phyloP scores from a whole-genome alignment of 1,139 yeast species.

The Suzukiozyma palmioleophila region DNA sequence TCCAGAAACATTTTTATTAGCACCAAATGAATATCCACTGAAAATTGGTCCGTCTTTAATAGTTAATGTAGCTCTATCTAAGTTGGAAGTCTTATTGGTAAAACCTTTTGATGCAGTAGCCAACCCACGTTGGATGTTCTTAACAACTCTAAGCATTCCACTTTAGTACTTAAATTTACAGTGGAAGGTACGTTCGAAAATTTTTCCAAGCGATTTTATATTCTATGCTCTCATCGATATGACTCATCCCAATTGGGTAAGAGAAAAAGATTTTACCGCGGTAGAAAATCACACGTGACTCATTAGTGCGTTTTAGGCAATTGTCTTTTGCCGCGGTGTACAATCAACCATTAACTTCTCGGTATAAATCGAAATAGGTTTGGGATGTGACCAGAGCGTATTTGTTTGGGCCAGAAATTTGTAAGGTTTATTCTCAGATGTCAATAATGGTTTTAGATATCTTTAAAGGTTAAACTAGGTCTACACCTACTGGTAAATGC shows the following conservation, averaged over 20 bases:
- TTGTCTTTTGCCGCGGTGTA: constrained; percentile 3
- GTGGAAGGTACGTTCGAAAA: not conserved
- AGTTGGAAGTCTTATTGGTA: constrained; percentile 34
- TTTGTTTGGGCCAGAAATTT: too few relatives aligned
- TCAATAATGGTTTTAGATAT: too few relatives aligned
- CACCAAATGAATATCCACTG: constrained; percentile 92
- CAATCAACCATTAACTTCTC: too few relatives aligned
- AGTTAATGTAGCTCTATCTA: constrained; percentile 85
- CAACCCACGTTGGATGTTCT: constrained; percentile 18
- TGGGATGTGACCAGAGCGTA: too few relatives aligned
- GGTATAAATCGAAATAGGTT: too few relatives aligned
- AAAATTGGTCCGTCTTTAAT: constrained; percentile 92
- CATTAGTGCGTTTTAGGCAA: not conserved
- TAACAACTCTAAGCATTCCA: constrained; percentile 1
- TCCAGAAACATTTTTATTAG: constrained; percentile 85
- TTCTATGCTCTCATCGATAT: constrained; percentile 1
- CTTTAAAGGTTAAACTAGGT: too few relatives aligned
- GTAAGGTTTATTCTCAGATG: too few relatives aligned
- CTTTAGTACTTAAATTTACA: not conserved
- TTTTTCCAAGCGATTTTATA: not conserved
- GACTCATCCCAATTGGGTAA: constrained; percentile 5
- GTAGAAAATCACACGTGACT: constrained; percentile 2
- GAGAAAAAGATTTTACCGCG: constrained; percentile 3
- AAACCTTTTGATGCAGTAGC: constrained; percentile 38
- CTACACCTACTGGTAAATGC: too few relatives aligned